phyloP scores from a whole-genome alignment of 768 basidiomycete genomes.

The Russula brevipes region DNA sequence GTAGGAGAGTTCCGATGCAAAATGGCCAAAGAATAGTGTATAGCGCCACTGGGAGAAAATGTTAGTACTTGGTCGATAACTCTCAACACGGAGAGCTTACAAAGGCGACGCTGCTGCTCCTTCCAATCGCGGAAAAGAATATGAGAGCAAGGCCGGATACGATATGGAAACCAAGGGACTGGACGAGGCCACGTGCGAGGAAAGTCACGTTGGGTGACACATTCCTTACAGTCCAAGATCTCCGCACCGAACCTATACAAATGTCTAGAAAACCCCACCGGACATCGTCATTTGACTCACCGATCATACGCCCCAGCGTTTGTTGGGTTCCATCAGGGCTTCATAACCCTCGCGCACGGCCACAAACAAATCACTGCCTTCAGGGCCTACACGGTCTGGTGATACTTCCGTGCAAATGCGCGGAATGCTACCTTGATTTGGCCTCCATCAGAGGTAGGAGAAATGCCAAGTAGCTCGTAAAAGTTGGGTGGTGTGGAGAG shows the following conservation, averaged over 20 bases:
- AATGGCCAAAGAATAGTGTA: constrained; percentile 56
- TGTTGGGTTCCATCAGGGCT: constrained; percentile 68
- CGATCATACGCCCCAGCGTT: constrained; percentile 85
- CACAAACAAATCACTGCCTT: constrained; percentile 64
- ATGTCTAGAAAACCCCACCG: constrained; percentile 1
- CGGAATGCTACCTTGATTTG: constrained; percentile 70
- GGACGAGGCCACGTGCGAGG: constrained; percentile 58
- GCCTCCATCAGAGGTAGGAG: constrained; percentile 56
- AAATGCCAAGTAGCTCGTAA: constrained; percentile 67
- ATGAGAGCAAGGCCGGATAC: constrained; percentile 52
- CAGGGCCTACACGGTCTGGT: constrained; percentile 65
- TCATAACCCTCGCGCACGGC: constrained; percentile 69
- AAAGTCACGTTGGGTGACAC: constrained; percentile 65
- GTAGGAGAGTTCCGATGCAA: constrained; percentile 61
- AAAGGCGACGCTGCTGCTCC: constrained; percentile 54
- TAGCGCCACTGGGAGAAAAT: constrained; percentile 66
- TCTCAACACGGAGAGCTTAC: constrained; percentile 38
- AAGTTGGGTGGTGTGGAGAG: constrained; percentile 62
- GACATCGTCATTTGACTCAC: constrained; percentile 35
- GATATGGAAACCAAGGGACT: constrained; percentile 62
- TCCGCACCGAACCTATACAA: constrained; percentile 67
- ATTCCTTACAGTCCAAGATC: constrained; percentile 61
- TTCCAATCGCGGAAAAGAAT: constrained; percentile 58
- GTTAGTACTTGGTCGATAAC: constrained; percentile 1
- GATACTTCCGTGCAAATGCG: constrained; percentile 64